Conservation (phyloP, 768 basidiomycete species). For the Boletus tylopilopsis region DNA sequence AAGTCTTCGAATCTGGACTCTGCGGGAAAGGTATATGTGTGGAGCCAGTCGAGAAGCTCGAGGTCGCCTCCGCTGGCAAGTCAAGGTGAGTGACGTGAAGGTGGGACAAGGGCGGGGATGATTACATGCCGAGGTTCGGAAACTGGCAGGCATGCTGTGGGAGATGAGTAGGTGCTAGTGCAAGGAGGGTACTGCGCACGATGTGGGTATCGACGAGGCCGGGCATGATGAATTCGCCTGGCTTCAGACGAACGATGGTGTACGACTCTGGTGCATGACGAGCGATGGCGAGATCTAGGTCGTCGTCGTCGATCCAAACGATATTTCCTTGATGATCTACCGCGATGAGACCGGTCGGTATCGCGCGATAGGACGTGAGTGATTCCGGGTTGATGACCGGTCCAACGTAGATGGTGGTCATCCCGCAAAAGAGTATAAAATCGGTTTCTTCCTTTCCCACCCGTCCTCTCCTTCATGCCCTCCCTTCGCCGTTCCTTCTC, state of each 20-base stretch:
- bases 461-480: slow-evolving; percentile 43
- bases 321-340: slow-evolving; percentile 55
- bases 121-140: slow-evolving; percentile 38
- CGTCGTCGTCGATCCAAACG: slow-evolving; percentile 66
- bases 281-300: slow-evolving; percentile 48
- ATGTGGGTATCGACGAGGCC: slow-evolving; percentile 93
- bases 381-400: slow-evolving; percentile 52
- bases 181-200: slow-evolving; percentile 40
- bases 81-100: slow-evolving; percentile 2
- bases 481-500: slow-evolving; percentile 79
- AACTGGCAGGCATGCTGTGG: slow-evolving; percentile 39
- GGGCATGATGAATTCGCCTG: slow-evolving; percentile 74
- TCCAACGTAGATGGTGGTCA: slow-evolving; percentile 48
- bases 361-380: slow-evolving; percentile 39
- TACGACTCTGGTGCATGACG: slow-evolving; percentile 39
- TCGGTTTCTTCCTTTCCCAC: slow-evolving; percentile 33
- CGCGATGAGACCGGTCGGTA: slow-evolving; percentile 51
- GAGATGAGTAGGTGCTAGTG: background rate
- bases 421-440: slow-evolving; percentile 47
- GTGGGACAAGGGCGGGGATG: background rate
- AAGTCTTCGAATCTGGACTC: slow-evolving; percentile 73
- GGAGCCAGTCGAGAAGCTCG: slow-evolving; percentile 87
- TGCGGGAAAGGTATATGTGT: slow-evolving; percentile 81
- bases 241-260: slow-evolving; percentile 37
- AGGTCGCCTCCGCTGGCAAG: slow-evolving; percentile 69